phyloP scores from a whole-genome alignment of 352 stramenopile species.

The Globisporangium cystogenes region DNA sequence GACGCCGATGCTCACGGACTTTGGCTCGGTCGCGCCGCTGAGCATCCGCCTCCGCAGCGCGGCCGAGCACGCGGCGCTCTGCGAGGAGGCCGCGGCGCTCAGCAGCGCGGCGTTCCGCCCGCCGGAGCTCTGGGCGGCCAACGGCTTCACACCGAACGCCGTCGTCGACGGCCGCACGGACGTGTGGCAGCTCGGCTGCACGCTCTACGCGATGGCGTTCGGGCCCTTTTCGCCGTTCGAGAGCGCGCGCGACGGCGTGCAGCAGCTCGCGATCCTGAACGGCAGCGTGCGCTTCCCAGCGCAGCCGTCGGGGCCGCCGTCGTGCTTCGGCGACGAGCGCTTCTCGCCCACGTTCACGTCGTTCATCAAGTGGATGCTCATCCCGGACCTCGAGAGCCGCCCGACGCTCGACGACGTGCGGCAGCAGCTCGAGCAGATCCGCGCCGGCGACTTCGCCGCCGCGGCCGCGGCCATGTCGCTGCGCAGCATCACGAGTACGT shows the following conservation, averaged over 20 bases:
- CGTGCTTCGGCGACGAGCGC: background rate
- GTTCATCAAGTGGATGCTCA: slow-evolving; percentile 75
- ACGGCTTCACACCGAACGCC: slow-evolving; percentile 12
- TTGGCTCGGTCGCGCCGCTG: slow-evolving; percentile 60
- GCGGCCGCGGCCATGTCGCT: background rate
- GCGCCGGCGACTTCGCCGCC: background rate
- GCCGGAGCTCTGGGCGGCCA: slow-evolving; percentile 86
- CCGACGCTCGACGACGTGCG: slow-evolving; percentile 51
- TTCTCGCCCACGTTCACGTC: slow-evolving; percentile 59
- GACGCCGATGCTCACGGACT: slow-evolving; percentile 69
- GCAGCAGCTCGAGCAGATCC: slow-evolving; percentile 20
- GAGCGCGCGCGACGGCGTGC: slow-evolving; percentile 37
- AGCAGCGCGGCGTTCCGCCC: slow-evolving; percentile 89
- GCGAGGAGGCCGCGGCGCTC: slow-evolving; percentile 75
- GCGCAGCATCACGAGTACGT: background rate
- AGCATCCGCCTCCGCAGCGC: slow-evolving; percentile 17
- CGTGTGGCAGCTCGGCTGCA: slow-evolving; percentile 89
- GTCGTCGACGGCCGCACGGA: slow-evolving; percentile 68
- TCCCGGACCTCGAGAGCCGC: slow-evolving; percentile 41
- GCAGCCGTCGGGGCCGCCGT: slow-evolving; percentile 2
- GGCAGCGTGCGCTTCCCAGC: slow-evolving; percentile 59
- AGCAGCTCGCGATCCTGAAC: slow-evolving; percentile 57
- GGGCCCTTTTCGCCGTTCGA: slow-evolving; percentile 90
- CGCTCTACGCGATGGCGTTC: slow-evolving; percentile 90
- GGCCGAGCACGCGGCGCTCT: slow-evolving; percentile 48